Percentiles rank a stretch among this genome's conserved stretches.
These are phyloP conservation scores for Candida gorgasii DNA, from an alignment of 805 yeast species.

Conservation along the genomic window DNA sequence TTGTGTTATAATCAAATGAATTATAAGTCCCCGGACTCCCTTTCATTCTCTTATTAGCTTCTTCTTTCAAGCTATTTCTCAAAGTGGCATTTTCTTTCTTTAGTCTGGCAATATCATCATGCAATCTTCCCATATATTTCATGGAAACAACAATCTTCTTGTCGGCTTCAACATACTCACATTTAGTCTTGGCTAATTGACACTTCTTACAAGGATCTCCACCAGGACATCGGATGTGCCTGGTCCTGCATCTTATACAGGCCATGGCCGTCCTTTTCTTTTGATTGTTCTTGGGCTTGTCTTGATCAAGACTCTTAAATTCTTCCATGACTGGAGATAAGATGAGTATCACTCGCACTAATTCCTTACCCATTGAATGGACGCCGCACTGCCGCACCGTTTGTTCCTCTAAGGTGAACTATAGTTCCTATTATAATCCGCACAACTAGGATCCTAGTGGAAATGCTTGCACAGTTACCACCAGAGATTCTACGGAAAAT, in stretches of 20 bases:
- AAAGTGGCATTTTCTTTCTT: constrained; percentile 66
- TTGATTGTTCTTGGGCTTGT: background rate
- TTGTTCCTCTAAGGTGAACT: too few relatives aligned
- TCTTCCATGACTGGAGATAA: too few relatives aligned
- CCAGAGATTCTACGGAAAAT: constrained; percentile 1
- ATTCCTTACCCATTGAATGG: too few relatives aligned
- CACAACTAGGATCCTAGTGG: too few relatives aligned
- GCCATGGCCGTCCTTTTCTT: constrained; percentile 39
- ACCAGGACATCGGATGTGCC: constrained; percentile 79
- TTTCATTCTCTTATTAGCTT: constrained; percentile 15
- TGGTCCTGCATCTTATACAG: constrained; percentile 66
- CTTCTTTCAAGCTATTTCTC: constrained; percentile 43
- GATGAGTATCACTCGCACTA: too few relatives aligned
- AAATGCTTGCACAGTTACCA: background rate
- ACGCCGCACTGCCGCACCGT: too few relatives aligned
- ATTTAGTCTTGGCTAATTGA: constrained; percentile 50
- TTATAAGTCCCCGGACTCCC: constrained; percentile 10
- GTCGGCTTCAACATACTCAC: constrained; percentile 73
- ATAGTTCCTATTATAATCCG: too few relatives aligned
- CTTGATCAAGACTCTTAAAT: background rate
- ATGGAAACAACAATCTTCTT: constrained; percentile 72
- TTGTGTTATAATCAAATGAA: constrained; percentile 17
- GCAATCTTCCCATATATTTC: constrained; percentile 65
- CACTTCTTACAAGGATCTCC: constrained; percentile 75
- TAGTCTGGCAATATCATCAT: constrained; percentile 63